Base-by-base conservation (phyloP, 78 protist genomes). In the Neovahlkampfia damariscottae region DNA sequence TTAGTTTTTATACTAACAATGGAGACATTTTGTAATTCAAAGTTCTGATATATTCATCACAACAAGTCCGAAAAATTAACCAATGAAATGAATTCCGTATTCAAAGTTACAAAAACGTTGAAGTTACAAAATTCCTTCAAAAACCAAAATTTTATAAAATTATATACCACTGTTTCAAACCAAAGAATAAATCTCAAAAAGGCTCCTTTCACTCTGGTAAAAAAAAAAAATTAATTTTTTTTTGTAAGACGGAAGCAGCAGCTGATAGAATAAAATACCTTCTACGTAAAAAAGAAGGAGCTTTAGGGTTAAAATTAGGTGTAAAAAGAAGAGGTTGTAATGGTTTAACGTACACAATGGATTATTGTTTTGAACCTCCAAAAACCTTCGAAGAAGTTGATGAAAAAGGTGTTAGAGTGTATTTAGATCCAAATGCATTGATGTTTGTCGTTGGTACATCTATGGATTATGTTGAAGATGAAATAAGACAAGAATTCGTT, bases 311-410 rank as follows among this genome's bases (percentile, higher is more conserved):
- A 2, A 74, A 74, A 31, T 30, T 88, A 36, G 92, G 92, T 30
- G 86, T 88, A 9, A 82, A 84, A 69, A 72, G 69, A 82, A 73
- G 78, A 41, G 92, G 92, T 2, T 93, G 96, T 77, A 88, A 82
- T 38, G 96, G 96, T 8, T 35, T 88, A 19, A 70, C 89, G 3
- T 93, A 88, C 84, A 90, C 94, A 30, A 76, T 93, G 84, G 89
- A 90, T 72, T 93, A 88, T 76, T 85, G 83, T 39, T 29, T 70
- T 1, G 91, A 88, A 70, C 27, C 3, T 6, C 62, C 62, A 40
- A 86, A 85, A 41, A 83, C 80, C 8, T 87, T 88, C 0, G 79
- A 77, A 3, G 84, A 82, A 40, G 67, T 69, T 29, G 92, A 77
- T 36, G 40, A 34, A 4, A 0, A 2, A 32, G 96, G 88, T 50